Conservation (phyloP, 371 early-diverging fungal genomes). For the Rhizomucor pusillus region DNA sequence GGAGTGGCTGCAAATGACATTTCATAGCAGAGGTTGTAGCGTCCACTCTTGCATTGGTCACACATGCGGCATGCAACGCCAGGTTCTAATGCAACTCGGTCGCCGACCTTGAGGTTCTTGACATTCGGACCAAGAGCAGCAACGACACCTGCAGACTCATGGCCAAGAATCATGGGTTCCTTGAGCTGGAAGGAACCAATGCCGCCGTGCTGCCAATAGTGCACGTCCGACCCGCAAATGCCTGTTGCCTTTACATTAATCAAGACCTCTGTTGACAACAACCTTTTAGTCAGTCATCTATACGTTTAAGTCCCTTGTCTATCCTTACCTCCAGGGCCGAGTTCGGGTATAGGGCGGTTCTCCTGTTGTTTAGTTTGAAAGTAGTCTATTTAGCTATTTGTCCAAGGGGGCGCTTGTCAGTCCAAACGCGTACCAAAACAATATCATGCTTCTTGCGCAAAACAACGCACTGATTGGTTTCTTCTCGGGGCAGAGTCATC, state of each 20-base stretch:
- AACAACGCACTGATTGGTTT: constrained; percentile 24
- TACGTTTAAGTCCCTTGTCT: background rate
- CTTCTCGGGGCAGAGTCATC: constrained; percentile 16
- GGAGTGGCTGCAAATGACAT: constrained; percentile 54
- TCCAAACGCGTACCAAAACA: constrained; percentile 17
- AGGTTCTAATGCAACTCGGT: constrained; percentile 61
- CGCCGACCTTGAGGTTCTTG: constrained; percentile 61
- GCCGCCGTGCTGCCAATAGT: constrained; percentile 49
- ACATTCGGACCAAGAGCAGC: constrained; percentile 56
- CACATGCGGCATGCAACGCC: constrained; percentile 71
- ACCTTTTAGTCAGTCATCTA: background rate
- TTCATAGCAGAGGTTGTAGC: constrained; percentile 51
- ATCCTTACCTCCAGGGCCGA: constrained; percentile 21
- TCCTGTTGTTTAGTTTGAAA: constrained; percentile 12
- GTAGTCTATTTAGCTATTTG: no score
- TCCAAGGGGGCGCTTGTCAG: no score
- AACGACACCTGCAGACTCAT: constrained; percentile 74
- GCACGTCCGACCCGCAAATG: constrained; percentile 52
- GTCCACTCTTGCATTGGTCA: constrained; percentile 47
- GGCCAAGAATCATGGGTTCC: constrained; percentile 72
- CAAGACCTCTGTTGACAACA: constrained; percentile 32
- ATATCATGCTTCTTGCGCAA: constrained; percentile 22
- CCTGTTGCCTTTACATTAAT: constrained; percentile 50
- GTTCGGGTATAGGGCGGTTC: constrained; percentile 25
- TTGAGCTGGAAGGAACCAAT: constrained; percentile 43